A percentile compares a stretch with the other conserved stretches of the same genome.
These are phyloP conservation scores for Elsinoe fawcettii DNA, from an alignment of 2,329 filamentous ascomycete species.

Conservation along the genomic window DNA sequence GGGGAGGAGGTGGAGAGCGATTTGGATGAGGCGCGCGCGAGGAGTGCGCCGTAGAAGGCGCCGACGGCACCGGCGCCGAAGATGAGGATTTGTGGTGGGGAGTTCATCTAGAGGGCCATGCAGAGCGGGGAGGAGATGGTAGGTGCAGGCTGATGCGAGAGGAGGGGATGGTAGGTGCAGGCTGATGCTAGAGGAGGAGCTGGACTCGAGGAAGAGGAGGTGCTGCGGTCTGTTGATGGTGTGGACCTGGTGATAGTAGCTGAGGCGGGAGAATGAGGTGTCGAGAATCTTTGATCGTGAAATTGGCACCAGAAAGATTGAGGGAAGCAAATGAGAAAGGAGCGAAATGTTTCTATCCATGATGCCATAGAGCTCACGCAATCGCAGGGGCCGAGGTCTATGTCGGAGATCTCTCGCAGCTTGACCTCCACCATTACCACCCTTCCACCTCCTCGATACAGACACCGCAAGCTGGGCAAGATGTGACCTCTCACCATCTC, in stretches of 20 bases:
- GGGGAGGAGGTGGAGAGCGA: conserved; percentile 17
- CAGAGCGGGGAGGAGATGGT: background rate
- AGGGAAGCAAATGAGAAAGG: too few relatives aligned
- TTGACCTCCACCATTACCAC: background rate
- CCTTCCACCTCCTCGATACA: too few relatives aligned
- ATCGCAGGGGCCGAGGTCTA: background rate
- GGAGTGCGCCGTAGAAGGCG: conserved; percentile 62
- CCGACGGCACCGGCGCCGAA: conserved; percentile 65
- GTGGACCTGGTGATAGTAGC: too few relatives aligned
- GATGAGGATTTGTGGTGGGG: conserved; percentile 54
- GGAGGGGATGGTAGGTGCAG: background rate
- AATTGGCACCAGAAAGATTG: too few relatives aligned
- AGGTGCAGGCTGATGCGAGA: background rate
- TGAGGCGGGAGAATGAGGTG: too few relatives aligned
- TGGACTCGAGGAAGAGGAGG: background rate
- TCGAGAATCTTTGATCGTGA: too few relatives aligned
- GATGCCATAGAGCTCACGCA: background rate
- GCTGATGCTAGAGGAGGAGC: too few relatives aligned
- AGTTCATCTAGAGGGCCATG: conserved; percentile 8
- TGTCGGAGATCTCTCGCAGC: background rate
- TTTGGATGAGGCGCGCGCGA: conserved; percentile 38
- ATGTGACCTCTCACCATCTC: too few relatives aligned
- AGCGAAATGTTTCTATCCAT: background rate
- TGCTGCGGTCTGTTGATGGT: too few relatives aligned
- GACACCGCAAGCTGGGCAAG: too few relatives aligned